Evolutionary conservation across 2,329 filamentous ascomycete genomes (phyloP).

Genomic region (Calonectria leucothoes): DNA sequence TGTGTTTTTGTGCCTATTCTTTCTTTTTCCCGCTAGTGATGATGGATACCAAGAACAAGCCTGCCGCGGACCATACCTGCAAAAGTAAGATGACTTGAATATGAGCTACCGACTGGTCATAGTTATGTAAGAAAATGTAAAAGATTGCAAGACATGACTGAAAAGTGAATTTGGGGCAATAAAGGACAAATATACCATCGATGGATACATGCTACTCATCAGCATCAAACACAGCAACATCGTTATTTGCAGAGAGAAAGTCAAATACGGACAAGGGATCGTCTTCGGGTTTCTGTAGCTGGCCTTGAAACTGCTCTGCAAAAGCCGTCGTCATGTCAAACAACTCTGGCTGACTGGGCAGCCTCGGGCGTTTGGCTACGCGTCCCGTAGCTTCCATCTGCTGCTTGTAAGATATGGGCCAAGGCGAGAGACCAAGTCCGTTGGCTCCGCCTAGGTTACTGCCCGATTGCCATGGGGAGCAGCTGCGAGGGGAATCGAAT

Average conservation of each 20-base stretch:
- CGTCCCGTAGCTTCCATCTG: constrained; percentile 30
- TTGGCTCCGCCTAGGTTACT: not conserved
- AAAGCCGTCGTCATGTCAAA: constrained; percentile 37
- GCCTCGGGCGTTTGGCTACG: constrained; percentile 32
- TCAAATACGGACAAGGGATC: constrained; percentile 40
- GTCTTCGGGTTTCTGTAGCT: constrained; percentile 30
- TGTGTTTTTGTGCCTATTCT: not conserved
- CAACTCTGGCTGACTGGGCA: constrained; percentile 35
- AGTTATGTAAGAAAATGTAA: not conserved
- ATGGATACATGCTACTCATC: constrained; percentile 28
- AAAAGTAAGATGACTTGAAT: not conserved
- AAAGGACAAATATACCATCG: not conserved
- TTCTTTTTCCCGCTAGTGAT: too few species aligned
- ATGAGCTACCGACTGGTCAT: not conserved
- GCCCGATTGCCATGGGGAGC: constrained; percentile 28
- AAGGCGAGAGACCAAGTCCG: constrained; percentile 19
- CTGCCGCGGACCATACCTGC: too few species aligned
- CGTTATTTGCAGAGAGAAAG: constrained; percentile 33
- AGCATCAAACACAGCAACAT: constrained; percentile 39
- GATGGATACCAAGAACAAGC: too few species aligned
- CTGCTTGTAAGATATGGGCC: constrained; percentile 36
- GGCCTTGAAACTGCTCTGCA: constrained; percentile 28
- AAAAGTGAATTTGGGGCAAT: not conserved
- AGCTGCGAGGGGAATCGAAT: constrained; percentile 24
- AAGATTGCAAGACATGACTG: not conserved